Conservation (phyloP, 345 rosid species). For the Salix koriyanagi region DNA sequence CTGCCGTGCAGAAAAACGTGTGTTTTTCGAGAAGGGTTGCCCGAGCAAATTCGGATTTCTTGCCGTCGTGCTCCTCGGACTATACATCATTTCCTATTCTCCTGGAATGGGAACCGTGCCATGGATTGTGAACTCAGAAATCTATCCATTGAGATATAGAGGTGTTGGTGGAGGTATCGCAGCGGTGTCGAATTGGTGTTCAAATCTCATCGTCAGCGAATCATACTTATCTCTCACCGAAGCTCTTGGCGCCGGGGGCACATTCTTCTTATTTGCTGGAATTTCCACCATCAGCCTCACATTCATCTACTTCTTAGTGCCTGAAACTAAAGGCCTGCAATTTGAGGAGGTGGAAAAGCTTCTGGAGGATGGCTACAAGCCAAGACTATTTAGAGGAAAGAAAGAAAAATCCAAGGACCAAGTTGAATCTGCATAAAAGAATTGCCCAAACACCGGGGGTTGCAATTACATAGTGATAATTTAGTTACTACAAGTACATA, state of each 20-base stretch:
- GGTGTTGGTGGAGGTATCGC: constrained; percentile 90
- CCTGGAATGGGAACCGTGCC: constrained; percentile 94
- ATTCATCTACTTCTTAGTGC: constrained; percentile 63
- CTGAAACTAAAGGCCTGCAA: constrained; percentile 79
- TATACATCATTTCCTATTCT: constrained; percentile 61
- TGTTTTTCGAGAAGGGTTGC: constrained; percentile 61
- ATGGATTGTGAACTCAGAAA: constrained; percentile 91
- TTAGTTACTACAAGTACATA: too few relatives aligned
- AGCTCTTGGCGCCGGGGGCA: constrained; percentile 63
- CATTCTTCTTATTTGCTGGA: constrained; percentile 65
- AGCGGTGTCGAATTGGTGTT: constrained; percentile 68
- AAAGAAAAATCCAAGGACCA: constrained; percentile 2
- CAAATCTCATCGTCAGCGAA: constrained; percentile 69
- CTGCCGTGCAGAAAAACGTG: constrained; percentile 41
- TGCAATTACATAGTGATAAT: neutral
- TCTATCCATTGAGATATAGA: constrained; percentile 78
- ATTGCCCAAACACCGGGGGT: too few relatives aligned
- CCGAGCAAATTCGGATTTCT: constrained; percentile 76
- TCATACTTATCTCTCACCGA: constrained; percentile 62
- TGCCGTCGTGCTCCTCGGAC: constrained; percentile 55
- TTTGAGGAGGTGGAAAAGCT: constrained; percentile 82
- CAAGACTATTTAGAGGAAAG: constrained; percentile 28
- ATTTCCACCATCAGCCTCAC: constrained; percentile 43
- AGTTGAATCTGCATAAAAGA: neutral
- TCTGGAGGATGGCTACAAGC: constrained; percentile 57